These are phyloP conservation scores for Whalleya microplaca DNA, from an alignment of 2,329 filamentous ascomycete genomes.

Conservation along the genomic window DNA sequence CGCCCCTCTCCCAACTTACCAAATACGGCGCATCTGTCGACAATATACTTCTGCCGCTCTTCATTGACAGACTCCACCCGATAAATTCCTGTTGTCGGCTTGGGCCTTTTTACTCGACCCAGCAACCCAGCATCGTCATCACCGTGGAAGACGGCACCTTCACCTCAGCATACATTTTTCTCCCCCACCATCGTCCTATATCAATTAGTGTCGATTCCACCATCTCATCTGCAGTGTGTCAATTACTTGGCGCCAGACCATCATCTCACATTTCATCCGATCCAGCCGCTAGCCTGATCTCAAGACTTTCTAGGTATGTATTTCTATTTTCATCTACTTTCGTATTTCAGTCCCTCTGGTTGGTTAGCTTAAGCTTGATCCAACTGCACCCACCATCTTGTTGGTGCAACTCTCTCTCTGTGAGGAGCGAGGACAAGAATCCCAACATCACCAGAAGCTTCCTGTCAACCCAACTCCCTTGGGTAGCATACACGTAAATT, in stretches of 20 bases:
- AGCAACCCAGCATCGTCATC: neutral
- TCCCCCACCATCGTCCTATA: neutral
- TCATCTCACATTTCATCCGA: neutral
- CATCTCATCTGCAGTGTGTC: neutral
- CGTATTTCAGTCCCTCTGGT: neutral
- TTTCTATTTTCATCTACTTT: slow-evolving; percentile 1
- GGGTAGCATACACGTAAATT: neutral
- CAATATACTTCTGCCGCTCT: neutral
- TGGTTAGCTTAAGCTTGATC: neutral
- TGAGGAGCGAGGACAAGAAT: too few relatives aligned
- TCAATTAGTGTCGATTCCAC: neutral
- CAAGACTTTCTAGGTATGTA: slow-evolving; percentile 11
- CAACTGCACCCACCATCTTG: neutral
- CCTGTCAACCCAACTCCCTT: neutral
- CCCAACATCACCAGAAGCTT: neutral
- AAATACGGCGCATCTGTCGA: neutral
- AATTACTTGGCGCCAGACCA: neutral
- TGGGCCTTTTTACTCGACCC: slow-evolving; percentile 1
- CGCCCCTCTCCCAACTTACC: neutral
- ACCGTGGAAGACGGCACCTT: neutral
- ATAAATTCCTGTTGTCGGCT: slow-evolving; percentile 10
- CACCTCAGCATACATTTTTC: neutral
- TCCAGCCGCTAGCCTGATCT: neutral
- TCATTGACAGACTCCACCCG: neutral
- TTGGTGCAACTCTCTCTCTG: neutral